phyloP scores from a whole-genome alignment of 1,284 basidiomycete species.

The Ustilago tritici region DNA sequence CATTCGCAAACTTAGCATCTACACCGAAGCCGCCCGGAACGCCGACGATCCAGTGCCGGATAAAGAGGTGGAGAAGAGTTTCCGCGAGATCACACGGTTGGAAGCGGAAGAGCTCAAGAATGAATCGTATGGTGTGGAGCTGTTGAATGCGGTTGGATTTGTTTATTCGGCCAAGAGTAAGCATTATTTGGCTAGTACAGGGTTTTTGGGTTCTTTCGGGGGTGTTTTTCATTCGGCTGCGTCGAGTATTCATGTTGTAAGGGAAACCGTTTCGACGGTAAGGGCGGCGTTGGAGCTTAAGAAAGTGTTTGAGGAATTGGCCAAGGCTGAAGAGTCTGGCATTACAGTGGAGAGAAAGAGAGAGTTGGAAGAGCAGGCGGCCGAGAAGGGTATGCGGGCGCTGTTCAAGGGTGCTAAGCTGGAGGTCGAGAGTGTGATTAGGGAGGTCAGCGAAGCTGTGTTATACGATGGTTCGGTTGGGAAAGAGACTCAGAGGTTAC shows the following conservation, averaged over 20 bases:
- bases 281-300: constrained; percentile 75
- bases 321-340: constrained; percentile 80
- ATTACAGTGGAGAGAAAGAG: constrained; percentile 86
- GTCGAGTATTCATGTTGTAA: constrained; percentile 61
- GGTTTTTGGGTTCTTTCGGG: constrained; percentile 57
- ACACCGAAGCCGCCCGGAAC: constrained; percentile 86
- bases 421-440: constrained; percentile 91
- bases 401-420: constrained; percentile 82
- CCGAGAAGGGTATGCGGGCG: constrained; percentile 78
- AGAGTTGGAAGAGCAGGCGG: constrained; percentile 93
- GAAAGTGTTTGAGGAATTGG: constrained; percentile 90
- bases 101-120: constrained; percentile 73
- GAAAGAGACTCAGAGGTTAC: constrained; percentile 65
- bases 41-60: constrained; percentile 79
- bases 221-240: constrained; percentile 62
- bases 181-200: constrained; percentile 64
- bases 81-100: constrained; percentile 64
- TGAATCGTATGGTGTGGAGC: constrained; percentile 91
- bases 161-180: constrained; percentile 76
- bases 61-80: constrained; percentile 59
- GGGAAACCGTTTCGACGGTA: constrained; percentile 66
- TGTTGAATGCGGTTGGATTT: constrained; percentile 90
- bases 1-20: constrained; percentile 87
- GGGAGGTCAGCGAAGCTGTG: constrained; percentile 91
- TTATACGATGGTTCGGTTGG: constrained; percentile 73